Evolutionary conservation across 345 rosid genomes (phyloP).

Genomic region (Linum usitatissimum): DNA sequence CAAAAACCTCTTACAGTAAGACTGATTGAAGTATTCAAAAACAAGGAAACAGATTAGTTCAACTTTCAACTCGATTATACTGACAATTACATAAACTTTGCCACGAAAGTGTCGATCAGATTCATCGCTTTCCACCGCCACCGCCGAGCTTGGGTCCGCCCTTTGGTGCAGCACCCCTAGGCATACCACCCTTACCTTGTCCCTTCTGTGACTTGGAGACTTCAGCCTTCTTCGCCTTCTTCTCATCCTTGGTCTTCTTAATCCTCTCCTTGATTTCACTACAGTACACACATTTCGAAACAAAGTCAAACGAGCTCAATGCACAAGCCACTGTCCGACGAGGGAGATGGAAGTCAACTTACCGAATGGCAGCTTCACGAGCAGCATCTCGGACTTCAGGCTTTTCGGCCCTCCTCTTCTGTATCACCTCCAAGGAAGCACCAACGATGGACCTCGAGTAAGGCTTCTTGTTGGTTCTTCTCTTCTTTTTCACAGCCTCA

Average conservation of each 20-base stretch:
- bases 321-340: not conserved
- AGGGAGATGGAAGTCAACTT: not conserved
- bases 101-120: not conserved
- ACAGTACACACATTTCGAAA: not conserved
- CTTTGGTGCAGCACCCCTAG: slow-evolving; percentile 43
- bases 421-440: slow-evolving; percentile 60
- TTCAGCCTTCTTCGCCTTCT: slow-evolving; percentile 77
- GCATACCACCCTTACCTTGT: slow-evolving; percentile 29
- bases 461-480: slow-evolving; percentile 49
- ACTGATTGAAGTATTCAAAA: not conserved
- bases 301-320: no score
- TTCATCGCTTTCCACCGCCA: slow-evolving; percentile 72
- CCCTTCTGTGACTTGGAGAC: slow-evolving; percentile 46
- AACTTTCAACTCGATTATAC: not conserved
- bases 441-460: slow-evolving; percentile 70
- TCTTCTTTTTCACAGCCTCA: slow-evolving; percentile 53
- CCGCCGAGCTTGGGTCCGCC: slow-evolving; percentile 53
- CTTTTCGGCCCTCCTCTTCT: slow-evolving; percentile 54
- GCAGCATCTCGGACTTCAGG: slow-evolving; percentile 70
- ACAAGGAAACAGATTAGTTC: not conserved
- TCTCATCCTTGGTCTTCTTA: slow-evolving; percentile 77
- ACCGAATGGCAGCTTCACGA: not conserved
- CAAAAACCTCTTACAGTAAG: not conserved
- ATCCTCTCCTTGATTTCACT: slow-evolving; percentile 81
- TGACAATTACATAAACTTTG: not conserved